Conservation (phyloP, 108 stramenopile genomes). For the Licmophora abbreviata region DNA sequence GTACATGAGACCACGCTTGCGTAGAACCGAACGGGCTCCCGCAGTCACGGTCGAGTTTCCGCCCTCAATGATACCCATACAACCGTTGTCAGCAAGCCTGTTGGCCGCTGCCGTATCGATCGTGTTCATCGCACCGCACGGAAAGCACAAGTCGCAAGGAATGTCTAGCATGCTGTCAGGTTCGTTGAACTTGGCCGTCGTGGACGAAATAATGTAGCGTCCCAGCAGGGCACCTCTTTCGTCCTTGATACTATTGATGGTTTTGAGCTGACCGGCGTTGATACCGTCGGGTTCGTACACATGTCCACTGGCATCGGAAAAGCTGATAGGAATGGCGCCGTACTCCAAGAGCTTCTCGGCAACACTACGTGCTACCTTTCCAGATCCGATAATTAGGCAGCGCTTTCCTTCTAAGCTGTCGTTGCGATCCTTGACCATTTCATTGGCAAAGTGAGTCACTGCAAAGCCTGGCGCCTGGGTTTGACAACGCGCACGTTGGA, state of each 20-base stretch:
- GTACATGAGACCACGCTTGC: conserved; percentile 85
- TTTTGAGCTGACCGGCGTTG: conserved; percentile 76
- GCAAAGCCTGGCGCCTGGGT: conserved; percentile 89
- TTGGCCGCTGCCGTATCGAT: conserved; percentile 64
- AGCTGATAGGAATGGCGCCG: conserved; percentile 92
- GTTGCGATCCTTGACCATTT: conserved; percentile 79
- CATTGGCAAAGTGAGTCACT: conserved; percentile 86
- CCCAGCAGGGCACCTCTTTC: conserved; percentile 91
- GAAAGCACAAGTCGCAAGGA: conserved; percentile 90
- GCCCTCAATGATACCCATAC: conserved; percentile 88
- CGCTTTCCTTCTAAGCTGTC: conserved; percentile 91
- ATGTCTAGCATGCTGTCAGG: conserved; percentile 73
- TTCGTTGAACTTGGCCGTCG: conserved; percentile 84
- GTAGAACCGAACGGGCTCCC: conserved; percentile 57
- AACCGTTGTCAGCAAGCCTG: conserved; percentile 86
- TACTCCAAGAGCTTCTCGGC: conserved; percentile 87
- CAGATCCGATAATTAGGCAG: conserved; percentile 88
- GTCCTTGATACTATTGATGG: conserved; percentile 88
- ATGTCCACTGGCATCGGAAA: conserved; percentile 90
- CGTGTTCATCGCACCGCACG: conserved; percentile 78
- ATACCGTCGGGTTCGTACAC: conserved; percentile 95
- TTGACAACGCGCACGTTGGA: conserved; percentile 6
- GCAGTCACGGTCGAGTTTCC: conserved; percentile 72
- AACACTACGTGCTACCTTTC: conserved; percentile 88
- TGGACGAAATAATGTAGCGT: conserved; percentile 81